Conservation (phyloP, 192 early-diverging fungal genomes). For the Coemansia brasiliensis region DNA sequence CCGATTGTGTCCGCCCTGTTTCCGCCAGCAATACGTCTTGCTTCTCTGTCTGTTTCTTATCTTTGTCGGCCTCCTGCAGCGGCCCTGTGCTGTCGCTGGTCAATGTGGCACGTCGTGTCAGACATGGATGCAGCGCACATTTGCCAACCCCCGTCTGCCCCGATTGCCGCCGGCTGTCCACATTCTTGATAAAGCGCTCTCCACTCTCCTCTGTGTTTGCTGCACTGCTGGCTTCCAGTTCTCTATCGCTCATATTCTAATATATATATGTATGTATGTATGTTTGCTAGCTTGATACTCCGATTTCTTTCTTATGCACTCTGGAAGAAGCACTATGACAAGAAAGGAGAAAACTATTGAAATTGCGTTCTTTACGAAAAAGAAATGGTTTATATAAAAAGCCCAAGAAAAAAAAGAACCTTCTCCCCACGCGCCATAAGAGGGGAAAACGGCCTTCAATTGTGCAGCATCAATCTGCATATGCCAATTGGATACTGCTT, state of each 20-base stretch:
- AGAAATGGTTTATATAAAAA: too few species aligned
- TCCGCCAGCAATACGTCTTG: not conserved
- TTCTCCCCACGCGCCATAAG: too few species aligned
- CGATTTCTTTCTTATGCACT: too few species aligned
- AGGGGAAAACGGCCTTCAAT: too few species aligned
- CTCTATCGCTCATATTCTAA: not conserved
- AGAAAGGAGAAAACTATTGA: too few species aligned
- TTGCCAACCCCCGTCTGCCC: constrained; percentile 34
- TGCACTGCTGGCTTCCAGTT: not conserved
- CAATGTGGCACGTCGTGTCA: constrained; percentile 30
- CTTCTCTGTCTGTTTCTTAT: constrained; percentile 6
- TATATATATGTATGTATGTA: not conserved
- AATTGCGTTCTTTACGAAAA: too few species aligned
- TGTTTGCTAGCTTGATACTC: too few species aligned
- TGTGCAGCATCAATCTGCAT: too few species aligned
- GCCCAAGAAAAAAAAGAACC: too few species aligned
- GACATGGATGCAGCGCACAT: constrained; percentile 49
- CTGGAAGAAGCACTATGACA: too few species aligned
- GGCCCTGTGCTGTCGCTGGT: not conserved
- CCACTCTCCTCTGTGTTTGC: constrained; percentile 29
- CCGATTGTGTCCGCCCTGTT: constrained; percentile 10
- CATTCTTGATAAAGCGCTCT: constrained; percentile 43
- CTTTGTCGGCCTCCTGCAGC: too few species aligned
- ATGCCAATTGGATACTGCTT: too few species aligned
- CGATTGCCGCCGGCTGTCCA: constrained; percentile 29